These are phyloP conservation scores for Capsicum chinense DNA, from an alignment of 257 asterid species.

Conservation along the genomic window DNA sequence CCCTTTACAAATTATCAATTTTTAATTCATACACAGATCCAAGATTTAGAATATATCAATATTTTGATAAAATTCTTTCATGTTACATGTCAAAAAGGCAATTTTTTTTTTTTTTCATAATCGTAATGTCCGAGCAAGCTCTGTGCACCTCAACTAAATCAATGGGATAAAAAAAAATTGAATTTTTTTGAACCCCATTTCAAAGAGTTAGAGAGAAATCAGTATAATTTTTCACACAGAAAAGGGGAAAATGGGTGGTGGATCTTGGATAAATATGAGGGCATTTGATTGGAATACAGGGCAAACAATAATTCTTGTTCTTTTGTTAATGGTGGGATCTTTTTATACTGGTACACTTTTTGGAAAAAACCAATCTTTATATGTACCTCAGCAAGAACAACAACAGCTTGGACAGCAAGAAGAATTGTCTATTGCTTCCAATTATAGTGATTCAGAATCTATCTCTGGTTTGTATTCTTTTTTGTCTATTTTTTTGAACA, in stretches of 20 bases:
- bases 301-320: constrained; percentile 57
- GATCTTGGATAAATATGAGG: constrained; percentile 46
- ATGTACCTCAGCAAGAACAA: constrained; percentile 41
- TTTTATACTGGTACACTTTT: constrained; percentile 87
- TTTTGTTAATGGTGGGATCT: constrained; percentile 75
- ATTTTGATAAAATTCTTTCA: not conserved
- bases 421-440: constrained; percentile 33
- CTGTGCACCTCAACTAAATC: too few relatives aligned
- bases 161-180: too few relatives aligned
- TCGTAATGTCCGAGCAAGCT: too few relatives aligned
- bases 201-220: not conserved
- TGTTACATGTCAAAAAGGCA: too few relatives aligned
- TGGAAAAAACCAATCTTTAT: constrained; percentile 44
- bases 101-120: too few relatives aligned
- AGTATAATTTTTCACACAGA: not conserved
- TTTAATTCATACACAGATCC: not conserved
- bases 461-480: constrained; percentile 45
- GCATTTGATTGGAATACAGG: constrained; percentile 82
- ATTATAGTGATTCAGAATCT: constrained; percentile 36
- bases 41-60: not conserved
- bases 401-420: constrained; percentile 41
- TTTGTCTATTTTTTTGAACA: not conserved
- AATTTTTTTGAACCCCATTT: too few relatives aligned
- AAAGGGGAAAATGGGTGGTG: not conserved
- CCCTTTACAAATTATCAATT: not conserved